Conservation (phyloP, 2,329 filamentous ascomycete genomes). For the Sporothrix pseudoabietina region DNA sequence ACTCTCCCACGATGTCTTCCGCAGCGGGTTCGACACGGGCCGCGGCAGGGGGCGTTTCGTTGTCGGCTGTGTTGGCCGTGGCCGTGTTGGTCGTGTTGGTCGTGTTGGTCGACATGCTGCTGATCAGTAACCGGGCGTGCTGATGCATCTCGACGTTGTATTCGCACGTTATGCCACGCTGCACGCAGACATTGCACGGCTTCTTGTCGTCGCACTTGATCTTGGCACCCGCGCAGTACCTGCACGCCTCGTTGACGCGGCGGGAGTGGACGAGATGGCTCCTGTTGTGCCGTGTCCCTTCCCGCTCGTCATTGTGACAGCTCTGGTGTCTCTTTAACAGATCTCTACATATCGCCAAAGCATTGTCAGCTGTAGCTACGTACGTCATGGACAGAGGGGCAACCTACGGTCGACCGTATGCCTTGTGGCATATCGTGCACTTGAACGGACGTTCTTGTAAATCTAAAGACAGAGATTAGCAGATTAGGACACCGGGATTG, state of each 20-base stretch:
- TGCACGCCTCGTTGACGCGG: constrained; percentile 57
- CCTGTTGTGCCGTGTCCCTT: not conserved
- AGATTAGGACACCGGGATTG: too few relatives aligned
- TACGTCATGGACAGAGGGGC: too few relatives aligned
- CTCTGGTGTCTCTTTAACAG: constrained; percentile 31
- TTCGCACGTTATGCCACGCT: constrained; percentile 51
- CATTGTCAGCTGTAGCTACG: too few relatives aligned
- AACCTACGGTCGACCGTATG: constrained; percentile 31
- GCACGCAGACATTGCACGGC: constrained; percentile 55
- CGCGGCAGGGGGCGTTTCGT: too few relatives aligned
- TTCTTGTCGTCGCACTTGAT: constrained; percentile 60
- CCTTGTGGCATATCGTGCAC: constrained; percentile 31
- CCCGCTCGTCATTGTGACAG: constrained; percentile 27
- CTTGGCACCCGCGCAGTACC: constrained; percentile 53
- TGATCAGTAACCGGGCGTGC: not conserved
- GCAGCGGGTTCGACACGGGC: too few relatives aligned
- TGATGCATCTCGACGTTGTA: constrained; percentile 32
- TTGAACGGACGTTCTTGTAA: constrained; percentile 32
- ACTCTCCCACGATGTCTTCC: not conserved
- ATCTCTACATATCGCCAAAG: constrained; percentile 22
- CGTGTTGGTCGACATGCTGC: not conserved
- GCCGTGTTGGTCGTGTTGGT: too few relatives aligned
- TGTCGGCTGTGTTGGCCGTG: too few relatives aligned
- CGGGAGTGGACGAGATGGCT: constrained; percentile 40
- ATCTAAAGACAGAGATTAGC: not conserved